These are phyloP conservation scores for Candida odintsovae DNA, from an alignment of 805 yeast species.

Conservation along the genomic window DNA sequence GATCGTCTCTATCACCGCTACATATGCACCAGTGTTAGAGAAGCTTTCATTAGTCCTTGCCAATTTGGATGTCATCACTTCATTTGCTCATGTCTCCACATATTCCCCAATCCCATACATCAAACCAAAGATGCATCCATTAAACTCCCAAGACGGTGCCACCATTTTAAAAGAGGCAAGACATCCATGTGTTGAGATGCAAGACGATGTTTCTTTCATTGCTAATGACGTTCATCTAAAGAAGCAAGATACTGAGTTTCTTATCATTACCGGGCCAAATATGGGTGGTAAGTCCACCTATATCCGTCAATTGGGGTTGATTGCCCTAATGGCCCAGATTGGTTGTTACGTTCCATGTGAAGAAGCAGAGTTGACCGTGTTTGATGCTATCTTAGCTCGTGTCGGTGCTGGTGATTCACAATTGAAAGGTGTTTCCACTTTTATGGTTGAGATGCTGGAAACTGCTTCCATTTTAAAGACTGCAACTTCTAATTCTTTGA, in stretches of 20 bases:
- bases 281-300: conserved; percentile 98
- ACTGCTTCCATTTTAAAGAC: conserved; percentile 81
- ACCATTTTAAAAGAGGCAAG: conserved; percentile 68
- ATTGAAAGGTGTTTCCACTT: conserved; percentile 92
- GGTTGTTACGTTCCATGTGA: conserved; percentile 78
- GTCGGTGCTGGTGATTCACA: conserved; percentile 99
- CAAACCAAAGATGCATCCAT: conserved; percentile 62
- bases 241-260: conserved; percentile 56
- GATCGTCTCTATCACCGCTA: conserved; percentile 71
- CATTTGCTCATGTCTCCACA: conserved; percentile 81
- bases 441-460: conserved; percentile 95
- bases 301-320: conserved; percentile 83
- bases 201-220: conserved; percentile 85
- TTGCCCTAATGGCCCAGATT: conserved; percentile 80
- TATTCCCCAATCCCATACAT: conserved; percentile 80
- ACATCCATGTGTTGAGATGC: conserved; percentile 92
- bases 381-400: conserved; percentile 89
- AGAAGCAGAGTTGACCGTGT: conserved; percentile 72
- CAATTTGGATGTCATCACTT: conserved; percentile 72
- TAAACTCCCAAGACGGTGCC: conserved; percentile 39
- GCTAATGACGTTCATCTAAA: conserved; percentile 78
- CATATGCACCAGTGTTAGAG: conserved; percentile 76
- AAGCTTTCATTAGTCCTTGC: conserved; percentile 60
- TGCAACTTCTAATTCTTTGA: conserved; percentile 72
- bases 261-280: conserved; percentile 90